Evolutionary conservation across 2,329 filamentous ascomycete species (phyloP), one percentile per base, ranked within the genome.

Genomic region (Trichoderma sp.): DNA sequence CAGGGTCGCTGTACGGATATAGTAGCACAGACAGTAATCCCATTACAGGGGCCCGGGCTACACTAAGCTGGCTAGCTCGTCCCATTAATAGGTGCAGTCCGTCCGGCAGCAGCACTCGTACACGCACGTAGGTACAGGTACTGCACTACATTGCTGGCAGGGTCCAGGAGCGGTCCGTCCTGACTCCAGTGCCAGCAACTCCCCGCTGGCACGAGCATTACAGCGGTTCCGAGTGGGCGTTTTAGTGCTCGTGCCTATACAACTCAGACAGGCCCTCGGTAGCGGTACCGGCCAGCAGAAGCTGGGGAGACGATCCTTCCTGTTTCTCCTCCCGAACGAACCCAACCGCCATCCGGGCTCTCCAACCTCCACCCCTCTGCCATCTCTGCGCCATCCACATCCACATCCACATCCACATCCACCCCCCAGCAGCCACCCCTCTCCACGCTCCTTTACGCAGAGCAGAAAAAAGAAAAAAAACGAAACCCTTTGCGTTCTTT

Each of bases 251-350:
- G 61, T 54, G 55, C 61, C 39, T n/a, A 18, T 43, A 18, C 4
- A 55, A 30, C 51, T 13, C 34, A 14, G 49, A 64, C 60, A 64
- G 14, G n/a, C 32, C 39, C 26, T 43, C 16, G 39, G 39, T 43
- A 43, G 39, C 39, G 39, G 39, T 43, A 43, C 37, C 21, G 13
- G 28, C 16, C 34, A 34, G 26, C 8, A 43, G 60, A 54, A 64
- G 61, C 61, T 56, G 51, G 61, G 61, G 61, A 43, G 61, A 65
- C 55, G 61, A 65, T 65, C 61, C 60, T 43, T n/a, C 39, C 49
- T 52, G 49, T 34, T 54, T 28, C 37, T 46, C 37, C 26, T 59
- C 56, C 56, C 56, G 56, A 60, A 21, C 58, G 51, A 65, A 56
- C 49, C 51, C 61, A 65, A 65, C 61, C 61, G 61, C 61, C 61